Conservation (phyloP, 192 early-diverging fungal species). For the Endogone sp. region DNA sequence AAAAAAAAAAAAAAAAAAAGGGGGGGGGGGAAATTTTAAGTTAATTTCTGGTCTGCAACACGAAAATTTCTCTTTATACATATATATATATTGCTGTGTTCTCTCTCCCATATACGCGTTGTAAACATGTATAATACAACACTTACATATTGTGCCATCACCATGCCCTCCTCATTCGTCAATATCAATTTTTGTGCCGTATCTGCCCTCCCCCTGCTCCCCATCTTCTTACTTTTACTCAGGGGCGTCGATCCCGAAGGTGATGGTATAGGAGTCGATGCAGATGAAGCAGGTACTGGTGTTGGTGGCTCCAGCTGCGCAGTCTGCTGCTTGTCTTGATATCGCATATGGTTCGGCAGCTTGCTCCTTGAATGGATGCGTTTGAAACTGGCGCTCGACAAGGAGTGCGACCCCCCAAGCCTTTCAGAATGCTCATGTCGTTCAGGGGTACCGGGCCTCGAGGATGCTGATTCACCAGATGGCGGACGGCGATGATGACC, state of each 20-base stretch:
- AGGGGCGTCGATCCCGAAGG: slow-evolving; percentile 15
- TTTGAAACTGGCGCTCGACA: neutral
- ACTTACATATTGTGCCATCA: slow-evolving; percentile 45
- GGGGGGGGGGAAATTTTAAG: too few relatives aligned
- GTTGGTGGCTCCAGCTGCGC: neutral
- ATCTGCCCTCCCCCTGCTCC: slow-evolving; percentile 4
- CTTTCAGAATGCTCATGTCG: neutral
- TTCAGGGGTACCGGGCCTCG: neutral
- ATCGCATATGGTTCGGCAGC: neutral
- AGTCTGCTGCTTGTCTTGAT: neutral
- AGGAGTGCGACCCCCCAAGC: neutral
- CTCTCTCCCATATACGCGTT: too few relatives aligned
- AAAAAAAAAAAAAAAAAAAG: slow-evolving; percentile 42
- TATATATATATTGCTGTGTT: too few relatives aligned
- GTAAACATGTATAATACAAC: neutral
- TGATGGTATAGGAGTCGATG: slow-evolving; percentile 17
- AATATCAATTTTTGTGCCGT: slow-evolving; percentile 15
- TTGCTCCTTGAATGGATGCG: neutral
- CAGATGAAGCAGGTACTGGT: slow-evolving; percentile 5
- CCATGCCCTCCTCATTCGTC: slow-evolving; percentile 32
- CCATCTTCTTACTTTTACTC: slow-evolving; percentile 6
- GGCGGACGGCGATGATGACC: neutral
- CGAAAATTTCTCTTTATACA: too few relatives aligned
- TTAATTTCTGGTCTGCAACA: too few relatives aligned
- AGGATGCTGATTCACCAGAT: neutral